Base-by-base conservation (phyloP, 768 basidiomycete genomes). In the Mycena chlorophos region DNA sequence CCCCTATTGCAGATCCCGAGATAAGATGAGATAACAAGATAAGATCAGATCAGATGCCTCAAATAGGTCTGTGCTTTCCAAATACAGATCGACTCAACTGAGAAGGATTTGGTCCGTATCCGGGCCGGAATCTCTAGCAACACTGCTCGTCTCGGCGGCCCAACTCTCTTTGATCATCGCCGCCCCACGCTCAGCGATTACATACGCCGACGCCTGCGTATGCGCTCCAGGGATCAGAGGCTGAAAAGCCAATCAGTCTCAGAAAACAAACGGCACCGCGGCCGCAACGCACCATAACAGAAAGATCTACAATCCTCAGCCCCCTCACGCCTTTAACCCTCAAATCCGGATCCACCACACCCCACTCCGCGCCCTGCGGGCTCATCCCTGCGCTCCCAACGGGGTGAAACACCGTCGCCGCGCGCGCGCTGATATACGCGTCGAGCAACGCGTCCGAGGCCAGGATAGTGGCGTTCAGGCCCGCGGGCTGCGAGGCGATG, bases 291-390 rank as follows among this genome's bases (percentile, higher is more conserved):
- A 62, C 60, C 19, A 62, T 26, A 34, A 71, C 63, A 23, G 67
- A 68, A 0, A 64, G 61, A 54, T 72, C 69, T 1, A 71, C 66
- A 20, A 73, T 56, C 14, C 71, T 50, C 47, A 73, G 42, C 14
- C 65, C 68, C 0, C 13, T 3, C 5, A 65, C 51, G 1, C 67
- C 68, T 50, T 70, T 68, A 13, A 72, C 68, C 27, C 22, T 56
- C 17, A 71, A 55, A 29, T 67, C 58, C 10, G 69, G 62, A 48
- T 69, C 58, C 1, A 69, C 65, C 14, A 69, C 69, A 13, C 68
- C 69, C 8, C 43, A 51, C 4, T 23, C n/a, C 10, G 67, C 66
- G 20, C 46, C 31, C 31, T 10, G 5, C 0, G 64, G 38, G 13
- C 63, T 60, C 63, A 70, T 69, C 3, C 46, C 55, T 17, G 68